Base-by-base conservation (phyloP, 768 basidiomycete genomes). In the Lanmaoa rubissima region DNA sequence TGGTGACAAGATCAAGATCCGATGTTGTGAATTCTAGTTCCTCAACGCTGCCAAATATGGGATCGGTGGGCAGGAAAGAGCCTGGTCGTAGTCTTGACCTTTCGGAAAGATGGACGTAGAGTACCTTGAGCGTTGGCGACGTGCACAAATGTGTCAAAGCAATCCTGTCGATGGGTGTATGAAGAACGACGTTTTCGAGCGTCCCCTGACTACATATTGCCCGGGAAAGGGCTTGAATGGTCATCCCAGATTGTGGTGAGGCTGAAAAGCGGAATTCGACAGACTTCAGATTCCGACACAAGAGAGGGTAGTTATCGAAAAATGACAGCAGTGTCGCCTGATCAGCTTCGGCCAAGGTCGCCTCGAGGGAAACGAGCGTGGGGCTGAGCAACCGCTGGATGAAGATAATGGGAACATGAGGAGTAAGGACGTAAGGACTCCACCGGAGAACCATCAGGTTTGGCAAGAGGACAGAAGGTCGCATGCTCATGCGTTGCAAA, bases 331-430 rank as follows among this genome's bases (percentile, higher is more conserved):
- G 6, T 32, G 46, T 52, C 7, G 28, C 38, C 13, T 34, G 46
- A n/a, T 64, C 61, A 12, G 7, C 44, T 32, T 59, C 61, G 16
- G 10, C 2, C 21, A 63, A 35, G 6, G 11, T 47, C 3, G 19
- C 61, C 0, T 26, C 1, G 9, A 63, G 51, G 2, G 48, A 48
- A 36, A 57, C 41, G 19, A 64, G 62, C 1, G 55, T 35, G 21
- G 62, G 58, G 39, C 39, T 45, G 43, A 64, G 62, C 44, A 64
- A 40, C 17, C 17, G 55, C 28, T 52, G 58, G 21, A 64, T 54
- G 42, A 48, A 45, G 38, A 48, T 31, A 13, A 50, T 44, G 5
- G 55, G 53, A 7, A 43, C 31, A 16, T 39, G 10, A 8, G 13
- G 10, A 19, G 35, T 19, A 9, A 0, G 5, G 26, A 10, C 1